Evolutionary conservation across 2,329 filamentous ascomycete genomes (phyloP), one percentile per base, ranked within the genome.

Genomic region (Penicillium fuscoglaucum): DNA sequence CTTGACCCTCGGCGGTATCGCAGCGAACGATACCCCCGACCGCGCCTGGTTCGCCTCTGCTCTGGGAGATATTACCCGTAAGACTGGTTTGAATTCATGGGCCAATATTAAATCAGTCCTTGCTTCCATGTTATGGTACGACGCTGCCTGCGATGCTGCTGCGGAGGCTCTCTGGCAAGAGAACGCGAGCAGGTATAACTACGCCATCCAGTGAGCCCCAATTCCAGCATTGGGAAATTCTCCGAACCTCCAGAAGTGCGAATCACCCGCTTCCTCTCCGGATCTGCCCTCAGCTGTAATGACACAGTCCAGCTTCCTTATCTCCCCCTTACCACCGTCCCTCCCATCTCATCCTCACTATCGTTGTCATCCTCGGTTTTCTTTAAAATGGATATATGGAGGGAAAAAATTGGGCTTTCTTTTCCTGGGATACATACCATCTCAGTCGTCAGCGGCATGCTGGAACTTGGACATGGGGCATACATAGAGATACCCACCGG

Each of bases 1-100:
- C 4, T 60, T 76, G 7, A 66, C 67, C 0, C 65, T 78, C 9
- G 76, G 74, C 4, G 75, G 73, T 4, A 76, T 79, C 24, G 74
- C 76, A 2, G 71, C 75, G 0, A 65, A 69, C 15, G 64, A 68
- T n/a, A 63, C 64, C 0, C 61, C 65, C 0, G 66, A 73, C 31
- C 70, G 74, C 6, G 43, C 59, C 2, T 78, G 73, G 71, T 78
- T 73, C 50, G 67, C 70, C 8, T 59, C 61, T 0, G 63, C 62
- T 6, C 58, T 77, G 1, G 57, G 59, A 5, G 59, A 70, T 17
- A 60, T 67, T 3, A 59, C 68, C 1, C 57, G 49, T 9, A 56
- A 57, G 9, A 63, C 57, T 15, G 59, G 62, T 4, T 56, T 76
- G 10, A 41, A 37, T 6, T 63, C 62, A 7, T 76, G 72, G 70